A percentile compares a stretch with the other conserved stretches of the same genome.
Conservation (phyloP, 169 alveolate genomes). For the Perkinsus olseni region DNA sequence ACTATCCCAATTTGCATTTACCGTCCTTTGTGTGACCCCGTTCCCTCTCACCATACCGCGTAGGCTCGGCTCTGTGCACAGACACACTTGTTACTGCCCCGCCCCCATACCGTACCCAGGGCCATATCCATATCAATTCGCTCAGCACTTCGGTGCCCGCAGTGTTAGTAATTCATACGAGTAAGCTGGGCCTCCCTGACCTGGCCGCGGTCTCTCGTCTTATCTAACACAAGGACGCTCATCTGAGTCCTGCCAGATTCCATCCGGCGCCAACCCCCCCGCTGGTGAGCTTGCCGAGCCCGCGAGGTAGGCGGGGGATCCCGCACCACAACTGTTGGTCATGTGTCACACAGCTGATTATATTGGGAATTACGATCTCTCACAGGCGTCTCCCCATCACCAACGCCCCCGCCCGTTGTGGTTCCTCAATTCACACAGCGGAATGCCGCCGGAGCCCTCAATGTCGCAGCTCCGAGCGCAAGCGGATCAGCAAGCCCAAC, state of each 20-base stretch:
- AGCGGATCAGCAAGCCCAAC: too few relatives aligned
- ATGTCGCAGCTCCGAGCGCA: neutral
- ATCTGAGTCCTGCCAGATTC: too few relatives aligned
- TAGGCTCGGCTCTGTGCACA: neutral
- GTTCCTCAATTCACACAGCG: neutral
- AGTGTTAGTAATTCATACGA: neutral
- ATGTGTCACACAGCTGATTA: neutral
- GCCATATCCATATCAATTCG: neutral
- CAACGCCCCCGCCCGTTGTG: neutral
- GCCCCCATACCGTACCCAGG: neutral
- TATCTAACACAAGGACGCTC: too few relatives aligned
- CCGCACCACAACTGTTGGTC: neutral
- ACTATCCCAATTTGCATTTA: neutral
- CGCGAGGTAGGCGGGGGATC: neutral
- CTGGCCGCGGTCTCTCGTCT: neutral
- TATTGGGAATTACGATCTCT: neutral
- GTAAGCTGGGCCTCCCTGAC: too few relatives aligned
- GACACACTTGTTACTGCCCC: neutral
- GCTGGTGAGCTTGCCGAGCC: neutral
- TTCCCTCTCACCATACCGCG: too few relatives aligned
- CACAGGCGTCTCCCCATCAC: neutral
- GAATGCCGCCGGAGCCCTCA: neutral
- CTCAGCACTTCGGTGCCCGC: neutral
- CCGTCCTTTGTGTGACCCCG: too few relatives aligned
- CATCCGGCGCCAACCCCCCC: neutral